Conservation (phyloP, 148 eudicot genomes). For the Nyssa sinensis region DNA sequence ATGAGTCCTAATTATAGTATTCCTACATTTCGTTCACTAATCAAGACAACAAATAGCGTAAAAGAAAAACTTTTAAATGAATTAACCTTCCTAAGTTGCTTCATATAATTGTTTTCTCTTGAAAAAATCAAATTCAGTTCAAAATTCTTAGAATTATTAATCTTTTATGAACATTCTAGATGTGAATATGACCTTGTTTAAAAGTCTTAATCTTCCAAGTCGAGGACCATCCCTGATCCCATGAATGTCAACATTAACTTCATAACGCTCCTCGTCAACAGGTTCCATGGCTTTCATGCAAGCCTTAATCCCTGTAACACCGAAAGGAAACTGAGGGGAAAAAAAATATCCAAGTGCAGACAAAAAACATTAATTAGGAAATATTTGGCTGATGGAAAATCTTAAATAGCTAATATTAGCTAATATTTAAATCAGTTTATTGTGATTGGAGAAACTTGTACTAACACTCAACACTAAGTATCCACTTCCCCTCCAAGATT, state of each 20-base stretch:
- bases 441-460: conserved; percentile 1
- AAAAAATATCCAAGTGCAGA: neutral
- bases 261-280: conserved; percentile 72
- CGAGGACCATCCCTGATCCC: conserved; percentile 73
- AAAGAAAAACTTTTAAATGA: neutral
- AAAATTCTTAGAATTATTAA: neutral
- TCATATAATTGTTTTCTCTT: neutral
- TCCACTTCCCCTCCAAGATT: conserved; percentile 92
- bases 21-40: neutral
- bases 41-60: neutral
- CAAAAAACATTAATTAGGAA: neutral
- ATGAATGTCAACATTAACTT: conserved; percentile 65
- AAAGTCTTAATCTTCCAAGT: conserved; percentile 70
- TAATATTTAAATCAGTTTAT: neutral
- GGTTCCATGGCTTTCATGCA: conserved; percentile 54
- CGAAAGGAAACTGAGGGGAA: conserved; percentile 9
- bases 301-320: conserved; percentile 75
- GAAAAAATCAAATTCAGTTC: neutral
- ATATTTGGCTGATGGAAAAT: neutral
- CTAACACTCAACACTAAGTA: conserved; percentile 65
- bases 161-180: neutral
- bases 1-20: neutral
- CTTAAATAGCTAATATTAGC: neutral
- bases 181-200: conserved; percentile 56
- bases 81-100: neutral